Base-by-base conservation (phyloP, 2,329 filamentous ascomycete genomes). In the Sarocladiaceae sp. region DNA sequence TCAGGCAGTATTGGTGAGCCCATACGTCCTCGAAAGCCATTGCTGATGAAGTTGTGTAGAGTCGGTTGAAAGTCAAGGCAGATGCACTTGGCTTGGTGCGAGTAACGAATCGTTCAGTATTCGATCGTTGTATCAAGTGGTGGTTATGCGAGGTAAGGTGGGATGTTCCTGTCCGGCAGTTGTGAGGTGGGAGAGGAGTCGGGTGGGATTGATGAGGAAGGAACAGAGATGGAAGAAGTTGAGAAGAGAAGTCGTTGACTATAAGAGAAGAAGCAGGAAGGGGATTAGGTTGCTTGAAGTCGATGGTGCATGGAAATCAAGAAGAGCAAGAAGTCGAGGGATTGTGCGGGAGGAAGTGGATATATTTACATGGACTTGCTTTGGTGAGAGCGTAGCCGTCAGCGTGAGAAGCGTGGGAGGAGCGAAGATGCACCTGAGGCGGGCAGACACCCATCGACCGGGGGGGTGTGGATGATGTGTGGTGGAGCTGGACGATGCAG, bases 1-100 rank as follows among this genome's bases (percentile, higher is more conserved):
- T 85, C 62, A 97, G 84, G 79, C 92, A 97, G 81, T 90, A 96
- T 71, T 95, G 87, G 70, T 88, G 89, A 62, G 88, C 88, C 90
- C 92, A 96, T 64, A 76, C 71, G 60, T 82, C 47, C 18, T 50
- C 78, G 65, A 74, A 72, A 67, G 78, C 75, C 76, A 81, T 82
- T 59, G 44, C 44, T 10, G 15, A 33, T 8, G 65, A 56, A 23
- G 51, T 51, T 57, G 46, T 58, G 58, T 59, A 59, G 58, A 61
- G 49, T 56, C 51, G 44, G 50, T 26, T 36, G 35, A 36, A 23
- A 18, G 23, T 18, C 15, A 36, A 26, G 11, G 20, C 13, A 23
- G 44, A 5, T 35, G 25, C 23, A 20, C 42, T 8, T 23, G 22
- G 26, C 18, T 29, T 17, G 46, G n/a, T 50, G 33, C 5, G 31